These are phyloP conservation scores for Vitis cinerea DNA, from an alignment of 164 flowering plant genomes.

Conservation along the genomic window DNA sequence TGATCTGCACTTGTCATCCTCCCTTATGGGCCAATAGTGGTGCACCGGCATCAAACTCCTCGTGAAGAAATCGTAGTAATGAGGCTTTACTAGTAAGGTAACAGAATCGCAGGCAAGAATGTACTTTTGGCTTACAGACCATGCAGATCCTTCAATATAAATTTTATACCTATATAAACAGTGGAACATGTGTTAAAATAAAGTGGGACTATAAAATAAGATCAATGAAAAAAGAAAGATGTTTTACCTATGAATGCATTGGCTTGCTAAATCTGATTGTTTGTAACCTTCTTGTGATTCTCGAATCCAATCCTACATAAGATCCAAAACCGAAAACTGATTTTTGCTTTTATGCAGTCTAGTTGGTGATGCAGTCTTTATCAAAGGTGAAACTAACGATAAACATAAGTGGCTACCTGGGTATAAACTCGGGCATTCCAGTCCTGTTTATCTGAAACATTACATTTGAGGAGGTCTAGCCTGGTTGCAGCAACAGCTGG, in stretches of 20 bases:
- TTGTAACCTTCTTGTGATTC: conserved; percentile 58
- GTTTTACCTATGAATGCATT: conserved; percentile 55
- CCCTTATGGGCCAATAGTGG: conserved; percentile 69
- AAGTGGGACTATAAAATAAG: background rate
- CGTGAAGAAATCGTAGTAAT: conserved; percentile 62
- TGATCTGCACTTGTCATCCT: conserved; percentile 57
- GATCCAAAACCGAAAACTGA: background rate
- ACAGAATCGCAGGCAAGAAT: conserved; percentile 72
- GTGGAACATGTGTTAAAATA: background rate
- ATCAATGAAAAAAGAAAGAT: background rate
- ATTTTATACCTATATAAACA: conserved; percentile 49
- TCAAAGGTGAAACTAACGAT: background rate
- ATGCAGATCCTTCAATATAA: conserved; percentile 69
- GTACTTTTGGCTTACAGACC: conserved; percentile 82
- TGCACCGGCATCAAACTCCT: conserved; percentile 54
- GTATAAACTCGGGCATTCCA: conserved; percentile 61
- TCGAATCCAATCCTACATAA: conserved; percentile 53
- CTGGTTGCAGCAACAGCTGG: conserved; percentile 49
- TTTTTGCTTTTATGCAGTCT: background rate
- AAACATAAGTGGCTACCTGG: conserved; percentile 34
- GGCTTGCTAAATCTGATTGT: conserved; percentile 54
- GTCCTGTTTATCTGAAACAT: conserved; percentile 48
- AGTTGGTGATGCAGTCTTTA: background rate
- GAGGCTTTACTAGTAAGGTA: conserved; percentile 49
- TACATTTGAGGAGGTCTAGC: conserved; percentile 60